A percentile compares a stretch with the other conserved stretches of the same genome.
Evolutionary conservation across 2,329 filamentous ascomycete genomes (phyloP).

Genomic region (Aureobasidium sp.): DNA sequence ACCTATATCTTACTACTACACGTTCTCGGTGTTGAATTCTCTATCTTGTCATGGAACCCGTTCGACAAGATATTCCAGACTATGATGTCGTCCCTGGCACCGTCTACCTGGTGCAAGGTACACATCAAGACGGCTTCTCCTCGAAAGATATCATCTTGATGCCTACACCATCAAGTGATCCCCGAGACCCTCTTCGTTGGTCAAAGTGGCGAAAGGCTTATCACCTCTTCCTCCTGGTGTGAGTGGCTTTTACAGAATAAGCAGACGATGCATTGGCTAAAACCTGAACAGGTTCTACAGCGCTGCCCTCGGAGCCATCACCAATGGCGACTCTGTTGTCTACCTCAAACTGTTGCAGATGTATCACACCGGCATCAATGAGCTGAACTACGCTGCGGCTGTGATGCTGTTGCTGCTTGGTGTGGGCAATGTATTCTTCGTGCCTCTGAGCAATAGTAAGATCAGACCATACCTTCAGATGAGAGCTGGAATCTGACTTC

Average conservation of each 20-base stretch:
- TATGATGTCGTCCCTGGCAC: constrained; percentile 17
- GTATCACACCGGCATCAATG: constrained; percentile 14
- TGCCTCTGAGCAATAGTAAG: constrained; percentile 19
- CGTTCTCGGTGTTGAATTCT: neutral
- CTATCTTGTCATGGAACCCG: neutral
- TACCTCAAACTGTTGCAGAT: constrained; percentile 16
- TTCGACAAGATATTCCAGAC: constrained; percentile 9
- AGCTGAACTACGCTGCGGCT: constrained; percentile 16
- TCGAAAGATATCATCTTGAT: constrained; percentile 17
- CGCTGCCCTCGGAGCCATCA: constrained; percentile 19
- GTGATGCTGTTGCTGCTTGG: constrained; percentile 16
- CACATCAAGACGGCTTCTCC: constrained; percentile 1
- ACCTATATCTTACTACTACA: neutral
- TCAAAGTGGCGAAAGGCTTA: constrained; percentile 17
- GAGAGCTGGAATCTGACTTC: neutral
- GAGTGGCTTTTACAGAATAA: neutral
- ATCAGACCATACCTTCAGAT: no score
- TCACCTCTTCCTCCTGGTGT: constrained; percentile 17
- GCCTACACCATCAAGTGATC: constrained; percentile 17
- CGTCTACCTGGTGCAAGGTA: constrained; percentile 15
- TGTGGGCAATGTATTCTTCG: constrained; percentile 17
- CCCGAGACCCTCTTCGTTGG: constrained; percentile 18
- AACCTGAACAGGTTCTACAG: constrained; percentile 11
- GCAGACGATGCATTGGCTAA: neutral
- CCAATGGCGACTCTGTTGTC: constrained; percentile 19